phyloP scores from a whole-genome alignment of 176 grass and related monocot species.

The Melocanna baccifera region DNA sequence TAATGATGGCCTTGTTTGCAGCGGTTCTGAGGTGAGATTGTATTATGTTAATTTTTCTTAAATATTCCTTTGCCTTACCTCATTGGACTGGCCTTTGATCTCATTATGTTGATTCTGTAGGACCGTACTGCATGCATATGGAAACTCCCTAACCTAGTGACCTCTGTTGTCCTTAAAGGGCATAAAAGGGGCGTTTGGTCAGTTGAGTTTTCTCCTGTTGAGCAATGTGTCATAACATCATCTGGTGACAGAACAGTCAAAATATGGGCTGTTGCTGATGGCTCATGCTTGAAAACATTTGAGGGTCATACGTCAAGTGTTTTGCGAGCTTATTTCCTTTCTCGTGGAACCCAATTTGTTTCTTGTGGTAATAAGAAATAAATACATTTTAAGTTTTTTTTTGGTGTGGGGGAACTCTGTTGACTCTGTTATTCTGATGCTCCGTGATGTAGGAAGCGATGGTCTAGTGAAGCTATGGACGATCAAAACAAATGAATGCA shows the following conservation, averaged over 20 bases:
- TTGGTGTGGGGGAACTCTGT: neutral
- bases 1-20: conserved; percentile 90
- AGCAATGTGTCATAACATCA: conserved; percentile 89
- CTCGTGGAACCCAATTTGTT: conserved; percentile 74
- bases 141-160: conserved; percentile 81
- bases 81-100: conserved; percentile 17
- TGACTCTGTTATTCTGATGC: conserved; percentile 38
- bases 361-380: conserved; percentile 72
- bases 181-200: conserved; percentile 95
- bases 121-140: conserved; percentile 89
- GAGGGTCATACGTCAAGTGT: conserved; percentile 92
- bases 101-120: conserved; percentile 47
- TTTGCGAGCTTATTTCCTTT: conserved; percentile 75
- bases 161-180: conserved; percentile 68
- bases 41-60: conserved; percentile 20
- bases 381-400: neutral
- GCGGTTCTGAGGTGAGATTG: conserved; percentile 79
- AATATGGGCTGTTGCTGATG: conserved; percentile 88
- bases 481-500: conserved; percentile 85
- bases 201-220: conserved; percentile 94
- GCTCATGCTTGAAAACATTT: conserved; percentile 91
- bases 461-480: conserved; percentile 94
- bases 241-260: conserved; percentile 92
- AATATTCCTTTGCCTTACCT: conserved; percentile 10
- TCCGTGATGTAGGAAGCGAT: conserved; percentile 74